Base-by-base conservation (phyloP, 2,329 filamentous ascomycete genomes). In the Aspergillus brunneoviolaceus region DNA sequence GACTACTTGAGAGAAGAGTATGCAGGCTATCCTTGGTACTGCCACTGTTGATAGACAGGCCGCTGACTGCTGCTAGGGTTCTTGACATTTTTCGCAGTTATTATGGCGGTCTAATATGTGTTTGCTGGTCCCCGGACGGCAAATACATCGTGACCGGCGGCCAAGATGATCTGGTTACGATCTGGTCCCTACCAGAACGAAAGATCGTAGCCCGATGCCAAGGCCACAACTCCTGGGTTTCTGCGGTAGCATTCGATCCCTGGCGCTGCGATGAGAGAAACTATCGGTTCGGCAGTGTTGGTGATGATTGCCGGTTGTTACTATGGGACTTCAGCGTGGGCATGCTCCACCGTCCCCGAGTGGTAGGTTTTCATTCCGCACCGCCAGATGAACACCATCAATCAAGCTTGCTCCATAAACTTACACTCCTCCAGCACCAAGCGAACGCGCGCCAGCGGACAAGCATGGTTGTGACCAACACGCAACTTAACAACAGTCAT, bases 241-340 rank as follows among this genome's bases (percentile, higher is more conserved):
- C 92, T 3, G 87, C 89, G 16, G 91, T 99, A 45, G 91, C 92
- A 3, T 99, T 98, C 74, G 95, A 99, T 74, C 92, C 92, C 0
- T 99, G 95, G 95, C 86, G 93, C 64, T 99, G 95, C 71, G 95
- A 99, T 71, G 92, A 96, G 72, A 87, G 90, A 68, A 98, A 92
- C 69, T 99, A 99, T 77, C 87, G 95, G 1, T 96, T 99, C 70
- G 95, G 95, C 31, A 96, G 92, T 69, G 94, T 99, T 0, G 95
- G 94, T 14, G 94, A 98, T 73, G 95, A 99, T 74, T 91, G 93
- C 69, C 85, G 92, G 59, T 80, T 99, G 19, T 86, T 96, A 60
- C 81, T 99, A 12, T 99, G 95, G 95, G 95, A 99, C 79, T 99
- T 99, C 74, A 96, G 89, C 66, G 92, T 96, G 48, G 92, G 92